Percentiles rank a stretch among this genome's conserved stretches.
Evolutionary conservation across 2,329 filamentous ascomycete species (phyloP).

Genomic region (Aspergillus melleus): DNA sequence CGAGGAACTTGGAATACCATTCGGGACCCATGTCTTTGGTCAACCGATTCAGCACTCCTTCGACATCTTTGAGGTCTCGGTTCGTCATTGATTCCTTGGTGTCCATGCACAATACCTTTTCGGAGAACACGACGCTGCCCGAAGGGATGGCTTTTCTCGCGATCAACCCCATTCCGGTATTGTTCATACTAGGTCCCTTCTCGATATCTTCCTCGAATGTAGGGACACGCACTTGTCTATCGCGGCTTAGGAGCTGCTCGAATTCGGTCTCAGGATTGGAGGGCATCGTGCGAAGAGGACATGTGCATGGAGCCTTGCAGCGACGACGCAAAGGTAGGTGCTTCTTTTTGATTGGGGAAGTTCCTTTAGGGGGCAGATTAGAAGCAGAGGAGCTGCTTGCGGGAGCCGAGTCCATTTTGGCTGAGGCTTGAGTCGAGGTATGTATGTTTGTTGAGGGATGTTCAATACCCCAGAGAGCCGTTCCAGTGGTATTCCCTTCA

Average conservation of each 20-base stretch:
- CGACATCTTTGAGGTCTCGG: not conserved
- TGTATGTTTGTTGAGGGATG: too few relatives aligned
- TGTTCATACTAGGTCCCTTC: slow-evolving; percentile 1
- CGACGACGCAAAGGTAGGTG: too few relatives aligned
- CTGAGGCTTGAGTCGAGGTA: too few relatives aligned
- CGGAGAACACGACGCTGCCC: slow-evolving; percentile 11
- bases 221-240: not conserved
- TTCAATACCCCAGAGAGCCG: too few relatives aligned
- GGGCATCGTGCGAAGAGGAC: not conserved
- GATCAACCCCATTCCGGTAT: slow-evolving; percentile 12
- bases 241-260: not conserved
- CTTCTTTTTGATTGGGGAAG: not conserved
- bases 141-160: slow-evolving; percentile 10
- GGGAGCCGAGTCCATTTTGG: not conserved
- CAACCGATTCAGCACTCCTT: slow-evolving; percentile 10
- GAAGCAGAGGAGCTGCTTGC: not conserved
- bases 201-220: not conserved
- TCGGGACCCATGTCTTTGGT: slow-evolving; percentile 10
- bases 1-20: slow-evolving; percentile 10
- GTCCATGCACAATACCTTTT: slow-evolving; percentile 6
- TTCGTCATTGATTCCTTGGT: not conserved
- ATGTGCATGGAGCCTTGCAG: not conserved
- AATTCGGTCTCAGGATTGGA: not conserved
- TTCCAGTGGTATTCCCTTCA: too few relatives aligned
- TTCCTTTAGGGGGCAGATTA: too few relatives aligned